phyloP scores from a whole-genome alignment of 2,329 filamentous ascomycete genomes.

The Paracorniculantispora psalliotae region DNA sequence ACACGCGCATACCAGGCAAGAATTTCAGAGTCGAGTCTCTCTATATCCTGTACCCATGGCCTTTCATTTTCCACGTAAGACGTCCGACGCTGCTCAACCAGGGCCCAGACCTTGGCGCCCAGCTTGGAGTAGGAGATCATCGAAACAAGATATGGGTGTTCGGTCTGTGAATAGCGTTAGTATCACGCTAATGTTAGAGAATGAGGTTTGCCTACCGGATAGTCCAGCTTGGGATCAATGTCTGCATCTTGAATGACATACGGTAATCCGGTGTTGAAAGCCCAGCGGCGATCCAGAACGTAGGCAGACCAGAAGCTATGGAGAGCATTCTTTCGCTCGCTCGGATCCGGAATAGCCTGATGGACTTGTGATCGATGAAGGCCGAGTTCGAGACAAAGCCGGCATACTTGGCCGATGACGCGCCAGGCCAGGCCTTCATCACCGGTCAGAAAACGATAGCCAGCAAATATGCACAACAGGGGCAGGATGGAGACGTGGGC shows the following conservation, averaged over 20 bases:
- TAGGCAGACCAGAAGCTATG: constrained; percentile 84
- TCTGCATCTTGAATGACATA: constrained; percentile 82
- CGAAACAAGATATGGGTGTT: constrained; percentile 66
- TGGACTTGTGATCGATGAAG: constrained; percentile 76
- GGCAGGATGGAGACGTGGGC: constrained; percentile 44
- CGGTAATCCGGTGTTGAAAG: constrained; percentile 81
- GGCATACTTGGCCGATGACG: constrained; percentile 74
- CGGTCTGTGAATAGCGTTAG: constrained; percentile 34
- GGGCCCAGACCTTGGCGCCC: constrained; percentile 80
- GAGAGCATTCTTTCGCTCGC: constrained; percentile 62
- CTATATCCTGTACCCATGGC: constrained; percentile 55
- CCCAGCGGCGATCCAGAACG: constrained; percentile 80
- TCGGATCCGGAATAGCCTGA: constrained; percentile 61
- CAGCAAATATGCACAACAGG: constrained; percentile 47
- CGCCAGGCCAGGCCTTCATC: constrained; percentile 85
- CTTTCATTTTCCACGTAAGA: constrained; percentile 2
- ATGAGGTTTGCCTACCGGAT: constrained; percentile 53
- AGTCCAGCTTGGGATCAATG: constrained; percentile 73
- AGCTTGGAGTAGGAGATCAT: constrained; percentile 85
- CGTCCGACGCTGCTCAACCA: constrained; percentile 53
- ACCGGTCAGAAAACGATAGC: constrained; percentile 78
- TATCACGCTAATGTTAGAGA: neutral
- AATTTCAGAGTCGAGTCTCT: constrained; percentile 76
- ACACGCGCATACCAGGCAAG: constrained; percentile 80
- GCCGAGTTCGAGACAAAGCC: constrained; percentile 75